Conservation (phyloP, 768 basidiomycete genomes). For the Rhodotorula diobovata region DNA sequence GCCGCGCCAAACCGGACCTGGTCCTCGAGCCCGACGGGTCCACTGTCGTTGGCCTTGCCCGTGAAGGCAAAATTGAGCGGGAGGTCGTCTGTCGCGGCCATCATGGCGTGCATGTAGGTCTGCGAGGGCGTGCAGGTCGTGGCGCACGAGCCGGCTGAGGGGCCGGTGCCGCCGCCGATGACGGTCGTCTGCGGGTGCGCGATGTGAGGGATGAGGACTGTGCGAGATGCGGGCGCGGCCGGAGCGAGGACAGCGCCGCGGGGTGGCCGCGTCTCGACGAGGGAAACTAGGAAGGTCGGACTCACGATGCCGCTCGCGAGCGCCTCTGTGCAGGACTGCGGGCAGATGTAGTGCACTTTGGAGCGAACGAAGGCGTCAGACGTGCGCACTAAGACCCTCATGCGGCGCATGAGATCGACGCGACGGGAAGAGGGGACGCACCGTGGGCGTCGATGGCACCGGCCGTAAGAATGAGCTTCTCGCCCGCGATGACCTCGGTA, state of each 20-base stretch:
- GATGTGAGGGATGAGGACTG: neutral
- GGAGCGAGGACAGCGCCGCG: too few species aligned
- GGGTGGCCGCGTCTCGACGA: too few species aligned
- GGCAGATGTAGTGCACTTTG: slow-evolving; percentile 79
- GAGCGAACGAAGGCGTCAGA: neutral
- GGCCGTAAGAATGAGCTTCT: slow-evolving; percentile 87
- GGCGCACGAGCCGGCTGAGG: slow-evolving; percentile 79
- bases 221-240: too few species aligned
- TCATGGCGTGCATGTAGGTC: slow-evolving; percentile 85
- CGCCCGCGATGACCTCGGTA: slow-evolving; percentile 93
- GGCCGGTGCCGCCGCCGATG: slow-evolving; percentile 95
- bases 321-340: slow-evolving; percentile 76
- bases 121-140: slow-evolving; percentile 91
- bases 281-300: neutral
- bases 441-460: slow-evolving; percentile 88
- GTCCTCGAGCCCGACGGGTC: slow-evolving; percentile 67
- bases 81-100: slow-evolving; percentile 79
- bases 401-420: too few species aligned
- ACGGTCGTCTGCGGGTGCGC: slow-evolving; percentile 73
- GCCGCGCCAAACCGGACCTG: slow-evolving; percentile 75
- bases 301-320: slow-evolving; percentile 33
- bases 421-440: neutral
- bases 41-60: slow-evolving; percentile 92
- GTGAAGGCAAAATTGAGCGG: slow-evolving; percentile 93
- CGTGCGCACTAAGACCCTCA: too few species aligned